Conservation (phyloP, 2,329 filamentous ascomycete species). For the Trichoderma atroviride region DNA sequence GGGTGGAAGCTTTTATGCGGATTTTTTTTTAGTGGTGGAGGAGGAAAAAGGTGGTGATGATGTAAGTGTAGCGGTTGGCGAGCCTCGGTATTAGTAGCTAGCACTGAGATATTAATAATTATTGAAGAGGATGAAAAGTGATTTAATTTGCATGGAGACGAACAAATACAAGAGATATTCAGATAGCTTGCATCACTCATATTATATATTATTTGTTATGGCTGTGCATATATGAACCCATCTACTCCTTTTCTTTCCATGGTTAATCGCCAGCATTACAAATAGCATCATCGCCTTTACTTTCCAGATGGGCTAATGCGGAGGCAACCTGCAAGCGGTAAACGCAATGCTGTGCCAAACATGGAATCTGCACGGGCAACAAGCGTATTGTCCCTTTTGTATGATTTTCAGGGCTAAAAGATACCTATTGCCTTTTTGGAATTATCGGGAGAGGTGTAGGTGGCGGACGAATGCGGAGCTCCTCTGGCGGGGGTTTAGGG, state of each 20-base stretch:
- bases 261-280: constrained; percentile 13
- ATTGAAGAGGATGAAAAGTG: not conserved
- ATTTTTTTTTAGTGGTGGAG: constrained; percentile 6
- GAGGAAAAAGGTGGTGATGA: not conserved
- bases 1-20: not conserved
- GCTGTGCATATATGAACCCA: not conserved
- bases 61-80: not conserved
- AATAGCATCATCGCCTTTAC: constrained; percentile 15
- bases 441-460: not conserved
- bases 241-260: not conserved
- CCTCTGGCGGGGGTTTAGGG: not conserved
- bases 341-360: not conserved
- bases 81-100: not conserved
- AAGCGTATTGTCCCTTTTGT: not conserved
- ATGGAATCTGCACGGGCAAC: not conserved
- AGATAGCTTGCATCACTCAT: not conserved
- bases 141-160: not conserved
- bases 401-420: not conserved
- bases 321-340: not conserved
- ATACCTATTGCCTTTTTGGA: not conserved
- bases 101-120: not conserved
- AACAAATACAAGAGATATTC: not conserved
- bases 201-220: not conserved
- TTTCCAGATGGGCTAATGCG: not conserved
- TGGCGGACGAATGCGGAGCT: constrained; percentile 2